Evolutionary conservation across 2,329 filamentous ascomycete genomes (phyloP).

Genomic region (Alternaria viburni): DNA sequence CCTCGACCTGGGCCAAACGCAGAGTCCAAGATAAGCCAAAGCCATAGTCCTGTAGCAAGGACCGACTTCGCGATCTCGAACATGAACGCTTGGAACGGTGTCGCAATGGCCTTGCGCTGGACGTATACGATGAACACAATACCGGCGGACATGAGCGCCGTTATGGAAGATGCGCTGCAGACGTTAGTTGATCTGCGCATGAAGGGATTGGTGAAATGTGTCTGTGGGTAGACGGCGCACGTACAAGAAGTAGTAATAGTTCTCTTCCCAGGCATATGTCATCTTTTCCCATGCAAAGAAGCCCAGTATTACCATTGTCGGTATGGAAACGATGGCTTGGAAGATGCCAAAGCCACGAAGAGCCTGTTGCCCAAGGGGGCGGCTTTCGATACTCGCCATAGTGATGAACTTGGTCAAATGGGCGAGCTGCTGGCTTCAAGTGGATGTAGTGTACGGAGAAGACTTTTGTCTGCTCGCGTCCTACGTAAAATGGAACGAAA

Average conservation of each 20-base stretch:
- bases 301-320: not conserved
- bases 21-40: slow-evolving; percentile 1
- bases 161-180: not conserved
- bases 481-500: not conserved
- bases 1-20: not conserved
- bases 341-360: slow-evolving; percentile 1
- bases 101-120: not conserved
- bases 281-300: not conserved
- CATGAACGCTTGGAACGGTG: not conserved
- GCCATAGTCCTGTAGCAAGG: not conserved
- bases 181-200: not conserved
- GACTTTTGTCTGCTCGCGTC: not conserved
- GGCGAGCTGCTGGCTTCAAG: not conserved
- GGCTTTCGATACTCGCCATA: not conserved
- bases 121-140: not conserved
- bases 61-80: not conserved
- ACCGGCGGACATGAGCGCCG: not conserved
- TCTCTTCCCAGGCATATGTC: not conserved
- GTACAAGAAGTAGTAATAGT: not conserved
- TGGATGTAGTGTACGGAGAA: too few species aligned
- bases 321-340: not conserved
- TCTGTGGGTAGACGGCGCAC: too few species aligned
- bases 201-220: too few species aligned
- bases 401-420: rapidly evolving
- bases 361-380: not conserved